phyloP scores from a whole-genome alignment of 148 eudicot genomes.

The Fallopia convolvulus region DNA sequence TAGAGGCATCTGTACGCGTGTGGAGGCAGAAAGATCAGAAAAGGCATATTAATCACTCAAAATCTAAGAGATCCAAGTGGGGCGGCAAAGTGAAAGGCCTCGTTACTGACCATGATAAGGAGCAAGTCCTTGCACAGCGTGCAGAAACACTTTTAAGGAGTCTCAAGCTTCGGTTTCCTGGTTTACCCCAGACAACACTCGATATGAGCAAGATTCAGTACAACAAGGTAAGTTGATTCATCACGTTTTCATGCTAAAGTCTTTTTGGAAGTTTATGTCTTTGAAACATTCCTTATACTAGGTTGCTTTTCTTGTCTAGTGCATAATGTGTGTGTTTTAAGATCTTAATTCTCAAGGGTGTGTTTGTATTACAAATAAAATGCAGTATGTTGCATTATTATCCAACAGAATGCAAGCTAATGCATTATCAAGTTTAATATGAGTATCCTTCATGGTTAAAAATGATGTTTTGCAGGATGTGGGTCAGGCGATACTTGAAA shows the following conservation, averaged over 20 bases:
- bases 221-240: conserved; percentile 29
- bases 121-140: conserved; percentile 27
- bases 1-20: conserved; percentile 30
- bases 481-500: conserved; percentile 48
- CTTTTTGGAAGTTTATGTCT: no score
- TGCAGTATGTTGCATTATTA: no score
- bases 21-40: conserved; percentile 32
- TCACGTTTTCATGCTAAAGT: background rate
- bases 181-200: conserved; percentile 38
- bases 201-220: conserved; percentile 44
- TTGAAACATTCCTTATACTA: no score
- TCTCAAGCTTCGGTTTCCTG: conserved; percentile 34
- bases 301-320: background rate
- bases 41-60: conserved; percentile 17
- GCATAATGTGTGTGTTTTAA: background rate
- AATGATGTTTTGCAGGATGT: conserved; percentile 26
- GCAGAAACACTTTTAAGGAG: conserved; percentile 34
- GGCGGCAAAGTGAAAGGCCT: conserved; percentile 30
- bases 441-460: background rate
- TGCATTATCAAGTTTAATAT: background rate
- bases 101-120: conserved; percentile 22
- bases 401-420: no score
- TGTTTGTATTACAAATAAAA: no score
- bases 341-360: background rate
- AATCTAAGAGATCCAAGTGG: conserved; percentile 20